A percentile compares a stretch with the other conserved stretches of the same genome.
Evolutionary conservation across 192 early-diverging fungal species (phyloP).

Genomic region (Spizellomyces punctatus): DNA sequence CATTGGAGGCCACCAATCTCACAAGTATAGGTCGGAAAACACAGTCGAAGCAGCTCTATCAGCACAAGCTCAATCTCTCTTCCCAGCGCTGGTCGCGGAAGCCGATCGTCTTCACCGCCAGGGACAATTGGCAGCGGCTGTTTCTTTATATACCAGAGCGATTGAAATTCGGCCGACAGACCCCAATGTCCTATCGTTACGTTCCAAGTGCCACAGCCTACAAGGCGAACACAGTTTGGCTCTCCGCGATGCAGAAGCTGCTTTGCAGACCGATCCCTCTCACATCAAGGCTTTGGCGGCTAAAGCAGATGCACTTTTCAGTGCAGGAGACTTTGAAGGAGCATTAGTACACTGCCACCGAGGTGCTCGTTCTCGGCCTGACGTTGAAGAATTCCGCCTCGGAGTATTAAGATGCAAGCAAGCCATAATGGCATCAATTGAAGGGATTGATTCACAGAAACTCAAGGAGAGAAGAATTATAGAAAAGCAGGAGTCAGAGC

Average conservation of each 20-base stretch:
- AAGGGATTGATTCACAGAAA: slow-evolving; percentile 22
- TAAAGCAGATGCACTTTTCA: slow-evolving; percentile 33
- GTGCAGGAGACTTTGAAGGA: slow-evolving; percentile 33
- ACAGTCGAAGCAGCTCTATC: background rate
- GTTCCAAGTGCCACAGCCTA: slow-evolving; percentile 25
- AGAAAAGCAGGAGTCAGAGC: background rate
- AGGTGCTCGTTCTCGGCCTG: slow-evolving; percentile 12
- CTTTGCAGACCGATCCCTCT: slow-evolving; percentile 19
- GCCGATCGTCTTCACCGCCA: slow-evolving; percentile 26
- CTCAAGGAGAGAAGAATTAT: slow-evolving; percentile 11
- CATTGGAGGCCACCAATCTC: background rate
- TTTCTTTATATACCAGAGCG: slow-evolving; percentile 24
- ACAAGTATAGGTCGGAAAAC: no score
- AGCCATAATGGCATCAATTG: slow-evolving; percentile 29
- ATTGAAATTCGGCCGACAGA: slow-evolving; percentile 22
- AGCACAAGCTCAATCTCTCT: slow-evolving; percentile 2
- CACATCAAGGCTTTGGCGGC: slow-evolving; percentile 2
- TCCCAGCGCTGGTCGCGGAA: slow-evolving; percentile 34
- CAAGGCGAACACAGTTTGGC: slow-evolving; percentile 16
- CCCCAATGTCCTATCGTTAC: slow-evolving; percentile 12
- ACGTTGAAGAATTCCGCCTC: slow-evolving; percentile 25
- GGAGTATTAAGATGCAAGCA: slow-evolving; percentile 16
- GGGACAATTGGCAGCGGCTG: slow-evolving; percentile 21
- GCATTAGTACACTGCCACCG: slow-evolving; percentile 34
- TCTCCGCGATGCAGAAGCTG: slow-evolving; percentile 22